A percentile compares a stretch with the other conserved stretches of the same genome.
Evolutionary conservation across 768 basidiomycete species (phyloP).

Genomic region (Lactifluus hygrophoroides): DNA sequence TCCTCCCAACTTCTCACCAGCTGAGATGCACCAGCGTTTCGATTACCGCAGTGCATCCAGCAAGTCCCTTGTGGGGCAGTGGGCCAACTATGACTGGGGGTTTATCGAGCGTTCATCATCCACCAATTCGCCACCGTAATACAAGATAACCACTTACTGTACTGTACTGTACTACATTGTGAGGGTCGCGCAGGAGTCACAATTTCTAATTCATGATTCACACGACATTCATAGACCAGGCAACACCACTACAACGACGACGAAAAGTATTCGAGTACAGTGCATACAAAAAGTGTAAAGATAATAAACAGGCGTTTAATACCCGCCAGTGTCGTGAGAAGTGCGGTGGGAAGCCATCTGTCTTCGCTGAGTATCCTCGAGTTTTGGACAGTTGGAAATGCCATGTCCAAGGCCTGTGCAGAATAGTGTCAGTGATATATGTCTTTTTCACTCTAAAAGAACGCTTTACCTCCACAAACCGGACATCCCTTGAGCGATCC

Average conservation of each 20-base stretch:
- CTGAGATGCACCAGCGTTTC: slow-evolving; percentile 13
- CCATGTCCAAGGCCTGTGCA: slow-evolving; percentile 79
- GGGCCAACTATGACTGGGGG: too few relatives aligned
- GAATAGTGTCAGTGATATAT: neutral
- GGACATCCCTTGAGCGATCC: slow-evolving; percentile 81
- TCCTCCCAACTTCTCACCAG: neutral
- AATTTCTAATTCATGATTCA: neutral
- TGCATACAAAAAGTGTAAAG: neutral
- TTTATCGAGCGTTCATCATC: too few relatives aligned
- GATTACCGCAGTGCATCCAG: slow-evolving; percentile 9
- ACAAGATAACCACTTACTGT: neutral
- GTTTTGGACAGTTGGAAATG: slow-evolving; percentile 91
- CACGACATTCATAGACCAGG: neutral
- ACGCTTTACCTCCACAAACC: slow-evolving; percentile 77
- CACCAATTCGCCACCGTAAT: too few relatives aligned
- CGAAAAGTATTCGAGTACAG: neutral
- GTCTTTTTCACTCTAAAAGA: neutral
- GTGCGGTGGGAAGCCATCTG: slow-evolving; percentile 83
- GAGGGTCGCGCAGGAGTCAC: too few relatives aligned
- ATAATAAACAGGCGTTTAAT: neutral
- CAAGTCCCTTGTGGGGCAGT: too few relatives aligned
- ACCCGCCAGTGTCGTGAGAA: slow-evolving; percentile 54
- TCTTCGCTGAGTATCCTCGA: slow-evolving; percentile 86
- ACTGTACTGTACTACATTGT: too few relatives aligned
- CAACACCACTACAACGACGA: neutral